These are phyloP conservation scores for Emergomyces orientalis DNA, from an alignment of 2,329 filamentous ascomycete species.

Conservation along the genomic window DNA sequence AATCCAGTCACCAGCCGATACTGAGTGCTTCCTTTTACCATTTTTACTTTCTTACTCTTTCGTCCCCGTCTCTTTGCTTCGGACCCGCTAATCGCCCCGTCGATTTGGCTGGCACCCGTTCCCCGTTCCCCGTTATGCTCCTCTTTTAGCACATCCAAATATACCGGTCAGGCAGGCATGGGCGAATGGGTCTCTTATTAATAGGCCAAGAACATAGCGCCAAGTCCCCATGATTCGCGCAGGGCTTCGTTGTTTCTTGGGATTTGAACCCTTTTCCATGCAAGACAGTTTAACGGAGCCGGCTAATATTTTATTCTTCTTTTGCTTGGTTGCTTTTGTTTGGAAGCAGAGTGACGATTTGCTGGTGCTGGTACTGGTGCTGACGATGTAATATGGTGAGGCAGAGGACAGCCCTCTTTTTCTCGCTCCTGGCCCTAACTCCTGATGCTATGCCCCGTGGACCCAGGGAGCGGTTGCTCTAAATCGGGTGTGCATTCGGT, in stretches of 20 bases:
- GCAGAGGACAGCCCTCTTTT: neutral
- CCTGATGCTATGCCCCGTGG: conserved; percentile 12
- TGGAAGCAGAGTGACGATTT: conserved; percentile 1
- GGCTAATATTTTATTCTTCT: neutral
- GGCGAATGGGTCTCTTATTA: neutral
- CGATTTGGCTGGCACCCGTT: neutral
- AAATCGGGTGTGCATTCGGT: neutral
- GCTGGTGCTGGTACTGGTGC: neutral
- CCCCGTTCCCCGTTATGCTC: neutral
- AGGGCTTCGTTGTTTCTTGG: neutral
- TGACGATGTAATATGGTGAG: conserved; percentile 1
- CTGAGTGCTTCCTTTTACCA: neutral
- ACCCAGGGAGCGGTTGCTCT: conserved; percentile 8
- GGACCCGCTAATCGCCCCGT: neutral
- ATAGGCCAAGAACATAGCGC: neutral
- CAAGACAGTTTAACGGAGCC: conserved; percentile 1
- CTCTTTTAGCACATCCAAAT: neutral
- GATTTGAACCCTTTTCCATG: neutral
- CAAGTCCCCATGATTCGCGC: neutral
- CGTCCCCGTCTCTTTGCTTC: neutral
- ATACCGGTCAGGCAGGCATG: neutral
- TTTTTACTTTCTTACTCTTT: neutral
- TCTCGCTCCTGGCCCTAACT: conserved; percentile 3
- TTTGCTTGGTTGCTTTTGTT: neutral
- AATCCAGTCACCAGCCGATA: too few species aligned